A percentile compares a stretch with the other conserved stretches of the same genome.
Evolutionary conservation across 108 stramenopile species (phyloP).

Genomic region (Nannochloropsis salina): DNA sequence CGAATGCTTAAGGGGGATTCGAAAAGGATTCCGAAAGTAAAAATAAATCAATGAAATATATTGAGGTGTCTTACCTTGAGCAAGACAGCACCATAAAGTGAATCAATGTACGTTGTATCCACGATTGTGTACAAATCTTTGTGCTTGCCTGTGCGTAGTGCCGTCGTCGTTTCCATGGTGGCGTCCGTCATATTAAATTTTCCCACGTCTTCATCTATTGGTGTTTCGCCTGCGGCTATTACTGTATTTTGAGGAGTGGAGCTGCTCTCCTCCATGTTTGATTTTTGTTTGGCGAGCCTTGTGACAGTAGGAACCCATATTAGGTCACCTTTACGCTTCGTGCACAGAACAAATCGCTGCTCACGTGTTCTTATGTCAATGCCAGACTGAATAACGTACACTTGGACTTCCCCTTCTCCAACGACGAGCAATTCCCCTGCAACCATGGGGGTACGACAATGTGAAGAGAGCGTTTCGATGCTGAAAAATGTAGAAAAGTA

Average conservation of each 20-base stretch:
- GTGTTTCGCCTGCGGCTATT: neutral
- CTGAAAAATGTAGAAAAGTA: conserved; percentile 7
- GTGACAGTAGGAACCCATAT: conserved; percentile 13
- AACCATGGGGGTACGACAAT: neutral
- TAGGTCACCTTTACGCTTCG: neutral
- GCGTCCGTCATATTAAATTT: neutral
- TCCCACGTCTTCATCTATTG: neutral
- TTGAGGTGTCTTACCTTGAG: neutral
- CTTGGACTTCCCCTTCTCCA: neutral
- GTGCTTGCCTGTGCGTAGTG: neutral
- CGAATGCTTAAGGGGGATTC: neutral
- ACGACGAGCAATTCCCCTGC: conserved; percentile 6
- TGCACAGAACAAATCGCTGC: neutral
- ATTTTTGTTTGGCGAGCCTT: conserved; percentile 3
- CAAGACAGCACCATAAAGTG: neutral
- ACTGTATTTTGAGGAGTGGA: neutral
- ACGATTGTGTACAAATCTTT: neutral
- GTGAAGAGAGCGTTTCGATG: neutral
- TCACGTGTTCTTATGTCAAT: neutral
- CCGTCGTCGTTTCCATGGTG: neutral
- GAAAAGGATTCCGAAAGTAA: neutral
- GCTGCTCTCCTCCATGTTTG: neutral
- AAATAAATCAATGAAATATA: neutral
- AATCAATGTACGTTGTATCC: neutral
- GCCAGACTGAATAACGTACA: conserved; percentile 4